Conservation (phyloP, 306 rosid species). For the Trifolium dubium region DNA sequence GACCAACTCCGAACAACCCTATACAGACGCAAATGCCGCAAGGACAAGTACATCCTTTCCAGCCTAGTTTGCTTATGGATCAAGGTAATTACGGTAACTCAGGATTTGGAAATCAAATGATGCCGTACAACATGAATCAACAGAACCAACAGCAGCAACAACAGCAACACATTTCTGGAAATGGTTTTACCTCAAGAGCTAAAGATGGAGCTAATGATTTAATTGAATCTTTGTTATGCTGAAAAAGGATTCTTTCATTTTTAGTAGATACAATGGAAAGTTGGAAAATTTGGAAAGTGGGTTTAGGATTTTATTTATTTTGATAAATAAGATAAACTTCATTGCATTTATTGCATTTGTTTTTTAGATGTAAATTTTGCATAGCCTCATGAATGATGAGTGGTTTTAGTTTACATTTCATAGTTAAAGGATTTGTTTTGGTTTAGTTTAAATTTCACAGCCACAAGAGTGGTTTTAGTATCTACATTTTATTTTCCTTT, state of each 20-base stretch:
- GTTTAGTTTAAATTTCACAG: conserved; percentile 51
- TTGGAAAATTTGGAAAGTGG: conserved; percentile 32
- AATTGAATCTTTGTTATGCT: conserved; percentile 71
- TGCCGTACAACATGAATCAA: conserved; percentile 56
- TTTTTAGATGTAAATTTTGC: conserved; percentile 48
- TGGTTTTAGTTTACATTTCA: conserved; percentile 55
- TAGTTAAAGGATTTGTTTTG: background rate
- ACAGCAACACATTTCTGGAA: conserved; percentile 52
- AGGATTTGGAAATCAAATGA: conserved; percentile 55
- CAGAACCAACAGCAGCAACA: conserved; percentile 33
- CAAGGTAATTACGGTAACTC: conserved; percentile 55
- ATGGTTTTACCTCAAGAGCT: conserved; percentile 55
- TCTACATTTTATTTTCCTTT: conserved; percentile 51
- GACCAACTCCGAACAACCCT: conserved; percentile 52
- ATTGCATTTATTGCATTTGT: conserved; percentile 64
- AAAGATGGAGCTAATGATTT: conserved; percentile 89
- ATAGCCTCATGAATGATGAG: conserved; percentile 36
- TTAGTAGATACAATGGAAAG: conserved; percentile 5
- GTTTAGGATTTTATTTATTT: conserved; percentile 24
- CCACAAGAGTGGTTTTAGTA: conserved; percentile 21
- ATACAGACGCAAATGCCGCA: conserved; percentile 41
- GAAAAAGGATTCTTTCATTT: conserved; percentile 43
- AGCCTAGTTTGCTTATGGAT: conserved; percentile 65
- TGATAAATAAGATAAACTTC: conserved; percentile 41
- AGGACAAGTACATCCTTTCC: conserved; percentile 54